Conservation (phyloP, 345 rosid species). For the Eucalyptus microcorys region DNA sequence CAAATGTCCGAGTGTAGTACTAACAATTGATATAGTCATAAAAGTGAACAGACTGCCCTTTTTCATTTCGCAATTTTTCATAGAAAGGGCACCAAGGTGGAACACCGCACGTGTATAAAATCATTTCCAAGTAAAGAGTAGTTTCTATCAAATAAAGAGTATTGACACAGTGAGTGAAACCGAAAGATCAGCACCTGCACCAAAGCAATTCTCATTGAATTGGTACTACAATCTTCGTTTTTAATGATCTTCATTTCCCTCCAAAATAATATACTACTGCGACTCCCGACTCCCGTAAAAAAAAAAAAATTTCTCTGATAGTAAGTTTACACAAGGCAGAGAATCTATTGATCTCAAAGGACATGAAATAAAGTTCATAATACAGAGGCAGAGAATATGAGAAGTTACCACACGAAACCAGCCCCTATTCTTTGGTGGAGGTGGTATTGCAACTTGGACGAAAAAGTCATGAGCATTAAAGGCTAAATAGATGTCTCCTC, state of each 20-base stretch:
- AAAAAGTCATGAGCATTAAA: constrained; percentile 69
- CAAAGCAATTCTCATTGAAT: neutral
- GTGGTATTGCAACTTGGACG: constrained; percentile 54
- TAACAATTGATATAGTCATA: neutral
- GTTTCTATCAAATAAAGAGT: neutral
- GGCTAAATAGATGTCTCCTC: constrained; percentile 58
- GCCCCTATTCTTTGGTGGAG: constrained; percentile 34
- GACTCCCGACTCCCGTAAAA: neutral
- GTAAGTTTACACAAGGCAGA: neutral
- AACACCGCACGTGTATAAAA: neutral
- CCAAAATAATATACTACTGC: neutral
- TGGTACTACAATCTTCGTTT: neutral
- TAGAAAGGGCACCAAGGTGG: neutral
- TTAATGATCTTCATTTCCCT: neutral
- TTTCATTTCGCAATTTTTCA: neutral
- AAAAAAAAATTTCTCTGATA: too few species aligned
- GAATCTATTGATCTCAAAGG: neutral
- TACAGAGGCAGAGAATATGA: neutral
- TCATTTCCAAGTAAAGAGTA: neutral
- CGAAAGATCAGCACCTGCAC: neutral
- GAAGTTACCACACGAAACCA: constrained; percentile 88
- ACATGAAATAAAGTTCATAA: neutral
- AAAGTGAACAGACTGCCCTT: neutral
- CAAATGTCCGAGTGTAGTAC: neutral
- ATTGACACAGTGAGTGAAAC: neutral